Evolutionary conservation across 495 filamentous ascomycete species (phyloP).

Genomic region (Darksidea phi): DNA sequence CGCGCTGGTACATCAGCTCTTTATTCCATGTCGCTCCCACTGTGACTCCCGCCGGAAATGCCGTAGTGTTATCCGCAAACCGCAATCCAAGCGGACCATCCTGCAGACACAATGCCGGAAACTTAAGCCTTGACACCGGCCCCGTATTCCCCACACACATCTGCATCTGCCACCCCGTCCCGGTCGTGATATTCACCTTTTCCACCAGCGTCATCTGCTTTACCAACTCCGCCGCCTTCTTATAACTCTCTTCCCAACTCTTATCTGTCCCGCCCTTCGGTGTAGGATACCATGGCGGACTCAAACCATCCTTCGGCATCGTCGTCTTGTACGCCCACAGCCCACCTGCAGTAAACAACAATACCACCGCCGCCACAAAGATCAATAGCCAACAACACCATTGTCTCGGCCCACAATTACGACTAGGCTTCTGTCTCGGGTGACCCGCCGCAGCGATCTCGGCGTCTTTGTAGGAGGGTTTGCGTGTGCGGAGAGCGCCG

Average conservation of each 20-base stretch:
- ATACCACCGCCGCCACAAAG: conserved; percentile 36
- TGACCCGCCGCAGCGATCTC: conserved; percentile 10
- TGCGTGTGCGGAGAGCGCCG: conserved; percentile 19
- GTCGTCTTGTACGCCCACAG: conserved; percentile 41
- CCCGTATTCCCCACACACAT: conserved; percentile 85
- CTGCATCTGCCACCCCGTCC: conserved; percentile 87
- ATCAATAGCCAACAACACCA: conserved; percentile 40
- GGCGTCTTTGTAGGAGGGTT: conserved; percentile 23
- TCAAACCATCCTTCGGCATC: conserved; percentile 46
- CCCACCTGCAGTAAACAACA: conserved; percentile 42
- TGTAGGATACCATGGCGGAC: conserved; percentile 81
- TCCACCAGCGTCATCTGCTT: conserved; percentile 79
- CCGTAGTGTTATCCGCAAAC: conserved; percentile 72
- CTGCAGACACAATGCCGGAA: conserved; percentile 84
- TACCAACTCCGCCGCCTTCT: conserved; percentile 77
- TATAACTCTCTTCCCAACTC: conserved; percentile 75
- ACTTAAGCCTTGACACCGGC: conserved; percentile 54
- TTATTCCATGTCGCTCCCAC: conserved; percentile 86
- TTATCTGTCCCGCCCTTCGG: conserved; percentile 74
- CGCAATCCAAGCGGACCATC: conserved; percentile 84
- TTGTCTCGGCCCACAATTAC: conserved; percentile 34
- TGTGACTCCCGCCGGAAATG: conserved; percentile 81
- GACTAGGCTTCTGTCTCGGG: conserved; percentile 2
- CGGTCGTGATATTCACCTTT: conserved; percentile 94
- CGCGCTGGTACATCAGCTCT: conserved; percentile 71